Conservation (phyloP, 2,329 filamentous ascomycete genomes). For the Pseudofabraea citricarpa region DNA sequence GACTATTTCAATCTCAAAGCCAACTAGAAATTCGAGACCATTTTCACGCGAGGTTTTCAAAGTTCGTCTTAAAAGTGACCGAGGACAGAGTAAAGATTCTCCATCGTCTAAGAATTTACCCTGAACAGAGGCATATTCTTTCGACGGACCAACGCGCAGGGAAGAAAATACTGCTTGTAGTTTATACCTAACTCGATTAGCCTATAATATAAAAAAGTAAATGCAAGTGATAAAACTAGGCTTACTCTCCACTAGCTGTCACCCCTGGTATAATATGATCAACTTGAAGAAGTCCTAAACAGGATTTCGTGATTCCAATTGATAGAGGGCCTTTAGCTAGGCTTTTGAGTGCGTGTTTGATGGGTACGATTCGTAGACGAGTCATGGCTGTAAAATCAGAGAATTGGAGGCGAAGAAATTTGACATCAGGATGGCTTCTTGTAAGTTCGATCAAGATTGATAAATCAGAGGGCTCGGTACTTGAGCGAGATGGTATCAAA, state of each 20-base stretch:
- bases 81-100: slow-evolving; percentile 57
- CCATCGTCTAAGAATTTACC: slow-evolving; percentile 59
- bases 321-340: slow-evolving; percentile 31
- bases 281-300: slow-evolving; percentile 63
- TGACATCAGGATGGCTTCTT: slow-evolving; percentile 42
- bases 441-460: slow-evolving; percentile 36
- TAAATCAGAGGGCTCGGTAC: slow-evolving; percentile 21
- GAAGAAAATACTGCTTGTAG: slow-evolving; percentile 62
- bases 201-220: too few species aligned
- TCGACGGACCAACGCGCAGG: slow-evolving; percentile 52
- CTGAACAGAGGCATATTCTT: slow-evolving; percentile 61
- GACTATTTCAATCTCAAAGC: slow-evolving; percentile 79
- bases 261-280: slow-evolving; percentile 52
- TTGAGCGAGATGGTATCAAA: slow-evolving; percentile 18
- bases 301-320: slow-evolving; percentile 60
- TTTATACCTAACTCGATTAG: slow-evolving; percentile 45
- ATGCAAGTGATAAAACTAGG: neutral
- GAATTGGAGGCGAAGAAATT: slow-evolving; percentile 73
- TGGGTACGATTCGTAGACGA: slow-evolving; percentile 63
- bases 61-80: slow-evolving; percentile 53
- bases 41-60: slow-evolving; percentile 45
- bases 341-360: slow-evolving; percentile 47
- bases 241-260: slow-evolving; percentile 50
- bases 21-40: slow-evolving; percentile 57
- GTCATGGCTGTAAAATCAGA: slow-evolving; percentile 70